A percentile compares a stretch with the other conserved stretches of the same genome.
Conservation (phyloP, 345 rosid genomes). For the Eutrema yunnanense region DNA sequence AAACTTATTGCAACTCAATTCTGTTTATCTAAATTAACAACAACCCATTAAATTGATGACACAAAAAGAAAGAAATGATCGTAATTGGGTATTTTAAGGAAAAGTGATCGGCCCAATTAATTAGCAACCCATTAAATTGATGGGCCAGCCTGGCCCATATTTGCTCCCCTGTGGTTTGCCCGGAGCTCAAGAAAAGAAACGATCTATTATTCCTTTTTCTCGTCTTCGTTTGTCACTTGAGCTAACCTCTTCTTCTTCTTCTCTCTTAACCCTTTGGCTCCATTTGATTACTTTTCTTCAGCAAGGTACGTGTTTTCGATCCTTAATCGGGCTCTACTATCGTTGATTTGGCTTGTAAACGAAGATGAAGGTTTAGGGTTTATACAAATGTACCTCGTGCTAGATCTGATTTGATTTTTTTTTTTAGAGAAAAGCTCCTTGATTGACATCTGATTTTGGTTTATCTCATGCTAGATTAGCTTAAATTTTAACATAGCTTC, state of each 20-base stretch:
- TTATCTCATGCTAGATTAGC: not conserved
- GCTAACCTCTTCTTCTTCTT: not conserved
- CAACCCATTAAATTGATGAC: too few species aligned
- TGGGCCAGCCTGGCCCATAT: conserved; percentile 3
- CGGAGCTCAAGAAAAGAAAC: conserved; percentile 39
- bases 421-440: not conserved
- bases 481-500: not conserved
- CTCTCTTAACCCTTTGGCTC: not conserved
- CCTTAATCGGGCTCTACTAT: not conserved
- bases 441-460: not conserved
- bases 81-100: not conserved
- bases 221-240: conserved; percentile 4
- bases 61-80: too few species aligned
- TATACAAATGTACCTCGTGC: not conserved
- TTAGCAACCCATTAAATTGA: not conserved
- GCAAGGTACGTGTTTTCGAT: conserved; percentile 13
- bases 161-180: conserved; percentile 10
- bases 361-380: not conserved
- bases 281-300: conserved; percentile 19
- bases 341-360: not conserved
- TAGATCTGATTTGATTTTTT: conserved; percentile 13
- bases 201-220: not conserved
- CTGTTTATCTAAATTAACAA: not conserved
- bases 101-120: not conserved
- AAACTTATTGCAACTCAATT: not conserved